A percentile compares a stretch with the other conserved stretches of the same genome.
Conservation (phyloP, 2,329 filamentous ascomycete species). For the Ceratocystis cacaofunesta region DNA sequence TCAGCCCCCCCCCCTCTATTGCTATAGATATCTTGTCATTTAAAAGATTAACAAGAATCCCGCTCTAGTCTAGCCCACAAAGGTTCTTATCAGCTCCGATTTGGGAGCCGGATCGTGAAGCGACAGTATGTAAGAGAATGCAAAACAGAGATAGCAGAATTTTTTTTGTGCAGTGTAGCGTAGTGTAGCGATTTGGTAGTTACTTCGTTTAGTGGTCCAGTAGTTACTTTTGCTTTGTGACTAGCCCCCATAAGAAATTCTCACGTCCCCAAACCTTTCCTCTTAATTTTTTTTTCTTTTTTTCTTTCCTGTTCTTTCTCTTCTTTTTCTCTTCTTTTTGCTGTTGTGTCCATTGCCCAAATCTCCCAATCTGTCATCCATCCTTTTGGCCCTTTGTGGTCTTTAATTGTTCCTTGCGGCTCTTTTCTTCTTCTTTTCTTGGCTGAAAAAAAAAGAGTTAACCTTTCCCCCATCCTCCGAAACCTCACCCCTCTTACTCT, state of each 20-base stretch:
- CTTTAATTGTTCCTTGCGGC: conserved; percentile 15
- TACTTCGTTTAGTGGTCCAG: not conserved
- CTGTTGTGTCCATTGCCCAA: conserved; percentile 11
- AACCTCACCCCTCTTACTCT: conserved; percentile 1
- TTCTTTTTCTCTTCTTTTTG: not conserved
- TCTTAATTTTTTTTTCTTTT: not conserved
- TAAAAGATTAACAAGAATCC: not conserved
- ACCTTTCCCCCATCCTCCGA: conserved; percentile 13
- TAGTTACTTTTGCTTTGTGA: not conserved
- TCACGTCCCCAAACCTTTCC: not conserved
- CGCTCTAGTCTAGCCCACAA: not conserved
- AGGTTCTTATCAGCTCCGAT: conserved; percentile 1
- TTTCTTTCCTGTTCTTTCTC: not conserved
- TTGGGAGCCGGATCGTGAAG: not conserved
- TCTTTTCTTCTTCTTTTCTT: conserved; percentile 18
- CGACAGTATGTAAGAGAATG: not conserved
- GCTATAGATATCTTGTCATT: not conserved
- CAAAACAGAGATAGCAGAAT: not conserved
- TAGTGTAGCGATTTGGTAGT: not conserved
- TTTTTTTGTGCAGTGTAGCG: not conserved
- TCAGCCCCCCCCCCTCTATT: too few relatives aligned
- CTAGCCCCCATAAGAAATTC: not conserved
- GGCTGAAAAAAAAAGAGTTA: conserved; percentile 9
- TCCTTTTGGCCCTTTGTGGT: conserved; percentile 2
- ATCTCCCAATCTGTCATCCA: conserved; percentile 7